A percentile compares a stretch with the other conserved stretches of the same genome.
Evolutionary conservation across 2,329 filamentous ascomycete genomes (phyloP).

Genomic region (Cyphellophora attinorum): DNA sequence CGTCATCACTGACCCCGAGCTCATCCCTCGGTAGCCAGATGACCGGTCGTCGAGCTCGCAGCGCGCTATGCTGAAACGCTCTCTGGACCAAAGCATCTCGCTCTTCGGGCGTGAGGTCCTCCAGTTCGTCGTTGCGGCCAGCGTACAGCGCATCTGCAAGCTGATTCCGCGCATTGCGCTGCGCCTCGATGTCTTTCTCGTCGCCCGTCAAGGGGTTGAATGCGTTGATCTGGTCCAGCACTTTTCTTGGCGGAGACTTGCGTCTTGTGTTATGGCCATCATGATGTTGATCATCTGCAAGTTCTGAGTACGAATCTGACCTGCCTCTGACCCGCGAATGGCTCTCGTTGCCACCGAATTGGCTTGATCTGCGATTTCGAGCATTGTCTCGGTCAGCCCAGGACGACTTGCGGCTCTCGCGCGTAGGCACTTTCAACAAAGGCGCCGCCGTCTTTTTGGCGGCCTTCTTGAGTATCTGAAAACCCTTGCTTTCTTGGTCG

Average conservation of each 20-base stretch:
- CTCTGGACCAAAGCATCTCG: conserved; percentile 75
- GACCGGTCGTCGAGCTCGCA: conserved; percentile 73
- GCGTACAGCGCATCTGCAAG: conserved; percentile 78
- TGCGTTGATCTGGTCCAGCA: conserved; percentile 17
- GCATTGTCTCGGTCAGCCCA: conserved; percentile 33
- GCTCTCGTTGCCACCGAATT: conserved; percentile 27
- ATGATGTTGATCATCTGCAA: conserved; percentile 20
- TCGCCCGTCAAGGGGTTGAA: conserved; percentile 29
- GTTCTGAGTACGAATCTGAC: conserved; percentile 28
- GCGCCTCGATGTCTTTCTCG: conserved; percentile 58
- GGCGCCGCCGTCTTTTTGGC: conserved; percentile 13
- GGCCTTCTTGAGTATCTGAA: conserved; percentile 12
- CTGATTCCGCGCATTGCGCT: conserved; percentile 43
- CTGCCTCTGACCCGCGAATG: conserved; percentile 15
- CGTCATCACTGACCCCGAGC: conserved; percentile 82
- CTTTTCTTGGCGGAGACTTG: conserved; percentile 9
- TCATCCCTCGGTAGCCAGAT: conserved; percentile 93
- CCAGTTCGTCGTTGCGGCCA: conserved; percentile 82
- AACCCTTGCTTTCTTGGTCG: conserved; percentile 13
- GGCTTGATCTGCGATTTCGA: conserved; percentile 29
- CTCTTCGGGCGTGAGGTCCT: conserved; percentile 84
- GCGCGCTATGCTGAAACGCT: conserved; percentile 82
- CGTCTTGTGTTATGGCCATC: conserved; percentile 3
- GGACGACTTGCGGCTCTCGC: conserved; percentile 7
- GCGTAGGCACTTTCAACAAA: conserved; percentile 11